Evolutionary conservation across 257 asterid genomes (phyloP), one percentile per base, ranked within the genome.

Genomic region (Solanum peruvianum): DNA sequence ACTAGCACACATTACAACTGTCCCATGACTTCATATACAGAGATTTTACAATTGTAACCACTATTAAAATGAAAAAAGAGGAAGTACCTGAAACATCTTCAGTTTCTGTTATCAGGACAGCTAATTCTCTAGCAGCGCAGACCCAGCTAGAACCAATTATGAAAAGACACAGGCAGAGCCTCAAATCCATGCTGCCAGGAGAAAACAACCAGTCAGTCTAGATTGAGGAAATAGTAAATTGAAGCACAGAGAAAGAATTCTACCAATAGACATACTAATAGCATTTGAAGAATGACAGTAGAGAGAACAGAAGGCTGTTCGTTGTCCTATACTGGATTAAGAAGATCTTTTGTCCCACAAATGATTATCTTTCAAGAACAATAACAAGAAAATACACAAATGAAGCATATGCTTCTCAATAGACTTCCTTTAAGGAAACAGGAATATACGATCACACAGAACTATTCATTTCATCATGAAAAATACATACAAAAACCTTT

Each of bases 111-210:
- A 77, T 2, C 82, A 62, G 81, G 58, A 91, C 86, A 58, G 73
- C 87, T 80, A 95, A 87, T 82, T 95, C 93, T 85, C 98, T 90
- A 64, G 98, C 98, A 89, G 90, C 78, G 80, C 94, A 90, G 91
- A 89, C 88, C 94, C 94, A 92, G 90, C 76, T 89, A 87, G 90
- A 87, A 90, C 94, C 85, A 82, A 93, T 87, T 18, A 91, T 15
- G 45, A 91, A 67, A 66, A 97, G 88, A 87, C 91, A 47, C 69
- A 94, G 73, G 90, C 93, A 89, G 90, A 91, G 90, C 92, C 92
- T 92, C 42, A 88, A 84, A 75, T 94, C 95, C 99, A 96, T 96
- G 91, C 98, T 97, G 93, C 91, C 86, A 83, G 52, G 90, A 87
- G 58, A 41, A 42, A 87, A 64, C 20, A 75, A 56, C 58, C n/a